phyloP scores from a whole-genome alignment of 306 rosid species.

The Cucurbita maxima region DNA sequence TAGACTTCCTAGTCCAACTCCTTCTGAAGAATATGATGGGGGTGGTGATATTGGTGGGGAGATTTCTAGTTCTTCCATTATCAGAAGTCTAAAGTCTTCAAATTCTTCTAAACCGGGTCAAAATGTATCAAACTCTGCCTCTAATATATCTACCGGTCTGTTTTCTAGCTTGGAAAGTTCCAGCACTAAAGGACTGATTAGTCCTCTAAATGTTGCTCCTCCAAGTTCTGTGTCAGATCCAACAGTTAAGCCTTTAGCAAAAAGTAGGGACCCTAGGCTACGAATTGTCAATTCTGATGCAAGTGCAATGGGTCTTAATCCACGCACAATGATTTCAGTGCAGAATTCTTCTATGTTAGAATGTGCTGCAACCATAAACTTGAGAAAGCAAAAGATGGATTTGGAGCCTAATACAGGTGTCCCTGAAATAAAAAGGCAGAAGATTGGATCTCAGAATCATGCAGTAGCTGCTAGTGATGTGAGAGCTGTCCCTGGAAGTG shows the following conservation, averaged over 20 bases:
- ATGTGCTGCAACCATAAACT: conserved; percentile 24
- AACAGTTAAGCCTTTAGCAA: conserved; percentile 36
- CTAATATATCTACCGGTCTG: conserved; percentile 4
- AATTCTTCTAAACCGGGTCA: conserved; percentile 24
- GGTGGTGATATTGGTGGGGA: conserved; percentile 46
- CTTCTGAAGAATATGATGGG: conserved; percentile 59
- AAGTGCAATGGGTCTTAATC: conserved; percentile 36
- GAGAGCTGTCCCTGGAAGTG: conserved; percentile 24
- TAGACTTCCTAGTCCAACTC: conserved; percentile 95
- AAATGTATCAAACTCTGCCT: conserved; percentile 8
- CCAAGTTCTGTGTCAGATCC: conserved; percentile 22
- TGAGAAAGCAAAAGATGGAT: conserved; percentile 54
- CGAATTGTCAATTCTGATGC: conserved; percentile 50
- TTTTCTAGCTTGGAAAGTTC: conserved; percentile 22
- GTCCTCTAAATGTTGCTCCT: conserved; percentile 24
- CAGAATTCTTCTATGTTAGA: conserved; percentile 41
- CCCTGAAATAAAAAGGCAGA: conserved; percentile 44
- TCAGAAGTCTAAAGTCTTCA: conserved; percentile 18
- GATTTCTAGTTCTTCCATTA: conserved; percentile 46
- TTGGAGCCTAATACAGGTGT: conserved; percentile 46
- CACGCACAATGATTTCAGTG: conserved; percentile 17
- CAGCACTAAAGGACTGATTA: conserved; percentile 22
- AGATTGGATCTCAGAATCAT: conserved; percentile 29
- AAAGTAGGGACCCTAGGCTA: conserved; percentile 89
- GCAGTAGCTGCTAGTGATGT: conserved; percentile 22